Conservation (phyloP, 352 stramenopile genomes). For the Globisporangium nodosum region DNA sequence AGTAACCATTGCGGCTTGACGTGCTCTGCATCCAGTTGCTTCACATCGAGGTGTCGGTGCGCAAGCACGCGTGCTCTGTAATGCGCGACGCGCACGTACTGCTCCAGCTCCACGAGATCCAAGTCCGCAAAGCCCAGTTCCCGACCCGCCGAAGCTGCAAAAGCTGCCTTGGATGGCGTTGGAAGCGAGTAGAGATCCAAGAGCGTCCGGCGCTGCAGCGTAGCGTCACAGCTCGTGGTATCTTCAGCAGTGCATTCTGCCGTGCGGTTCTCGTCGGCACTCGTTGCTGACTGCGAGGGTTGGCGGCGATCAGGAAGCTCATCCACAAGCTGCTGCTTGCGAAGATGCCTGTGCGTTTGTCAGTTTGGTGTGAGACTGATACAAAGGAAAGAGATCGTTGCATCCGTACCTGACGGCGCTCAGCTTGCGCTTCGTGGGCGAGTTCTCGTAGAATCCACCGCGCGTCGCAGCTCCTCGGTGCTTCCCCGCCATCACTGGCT, state of each 20-base stretch:
- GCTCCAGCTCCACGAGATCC: slow-evolving; percentile 36
- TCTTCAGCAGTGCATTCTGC: neutral
- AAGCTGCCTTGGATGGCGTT: slow-evolving; percentile 14
- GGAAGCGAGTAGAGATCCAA: slow-evolving; percentile 43
- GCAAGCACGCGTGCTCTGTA: slow-evolving; percentile 50
- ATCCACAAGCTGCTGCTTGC: slow-evolving; percentile 12
- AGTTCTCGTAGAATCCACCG: slow-evolving; percentile 9
- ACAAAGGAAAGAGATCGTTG: neutral
- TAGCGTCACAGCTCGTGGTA: neutral
- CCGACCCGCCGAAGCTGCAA: slow-evolving; percentile 17
- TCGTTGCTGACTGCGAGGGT: neutral
- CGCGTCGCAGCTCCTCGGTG: neutral
- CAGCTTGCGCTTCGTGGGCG: slow-evolving; percentile 23
- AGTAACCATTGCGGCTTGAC: slow-evolving; percentile 45
- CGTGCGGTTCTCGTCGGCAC: neutral
- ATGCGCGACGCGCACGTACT: slow-evolving; percentile 51
- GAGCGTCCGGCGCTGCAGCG: slow-evolving; percentile 12
- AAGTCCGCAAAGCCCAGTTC: slow-evolving; percentile 33
- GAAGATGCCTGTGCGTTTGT: slow-evolving; percentile 11
- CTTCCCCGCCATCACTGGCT: neutral
- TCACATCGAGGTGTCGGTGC: slow-evolving; percentile 21
- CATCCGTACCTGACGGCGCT: slow-evolving; percentile 20
- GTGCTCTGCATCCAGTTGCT: slow-evolving; percentile 10
- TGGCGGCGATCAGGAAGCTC: slow-evolving; percentile 5
- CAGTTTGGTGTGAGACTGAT: neutral